A percentile compares a stretch with the other conserved stretches of the same genome.
Evolutionary conservation across 106 monocot species (phyloP).

Genomic region (Acorus gramineus): DNA sequence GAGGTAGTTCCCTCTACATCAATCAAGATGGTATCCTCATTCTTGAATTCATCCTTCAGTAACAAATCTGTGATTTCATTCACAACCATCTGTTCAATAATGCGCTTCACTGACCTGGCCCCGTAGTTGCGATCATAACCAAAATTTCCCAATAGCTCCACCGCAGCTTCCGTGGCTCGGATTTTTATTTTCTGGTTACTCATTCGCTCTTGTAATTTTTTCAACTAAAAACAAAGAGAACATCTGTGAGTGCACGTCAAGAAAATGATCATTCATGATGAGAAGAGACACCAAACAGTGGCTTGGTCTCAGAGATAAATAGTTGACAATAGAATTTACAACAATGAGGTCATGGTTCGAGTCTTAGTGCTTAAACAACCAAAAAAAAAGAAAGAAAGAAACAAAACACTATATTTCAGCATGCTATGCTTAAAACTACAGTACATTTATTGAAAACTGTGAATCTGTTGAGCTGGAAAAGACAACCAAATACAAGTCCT

Average conservation of each 20-base stretch:
- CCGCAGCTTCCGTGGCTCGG: slow-evolving; percentile 50
- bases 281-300: too few relatives aligned
- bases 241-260: neutral
- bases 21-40: slow-evolving; percentile 65
- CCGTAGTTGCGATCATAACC: slow-evolving; percentile 97
- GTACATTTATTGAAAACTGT: too few relatives aligned
- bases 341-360: too few relatives aligned
- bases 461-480: too few relatives aligned
- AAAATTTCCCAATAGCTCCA: slow-evolving; percentile 71
- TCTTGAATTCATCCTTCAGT: slow-evolving; percentile 79
- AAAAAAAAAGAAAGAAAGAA: neutral
- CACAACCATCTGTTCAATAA: slow-evolving; percentile 90
- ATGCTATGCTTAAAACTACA: too few relatives aligned
- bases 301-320: too few relatives aligned
- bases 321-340: too few relatives aligned
- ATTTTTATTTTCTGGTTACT: slow-evolving; percentile 72
- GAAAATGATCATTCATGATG: too few relatives aligned
- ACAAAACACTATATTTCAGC: neutral
- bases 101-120: slow-evolving; percentile 96
- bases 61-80: slow-evolving; percentile 89
- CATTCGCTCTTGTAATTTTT: slow-evolving; percentile 65
- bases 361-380: too few relatives aligned
- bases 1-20: slow-evolving; percentile 76
- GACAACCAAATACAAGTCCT: neutral
- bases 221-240: slow-evolving; percentile 36